Conservation (phyloP, 805 yeast species). For the Spencermartinsiella europaea region DNA sequence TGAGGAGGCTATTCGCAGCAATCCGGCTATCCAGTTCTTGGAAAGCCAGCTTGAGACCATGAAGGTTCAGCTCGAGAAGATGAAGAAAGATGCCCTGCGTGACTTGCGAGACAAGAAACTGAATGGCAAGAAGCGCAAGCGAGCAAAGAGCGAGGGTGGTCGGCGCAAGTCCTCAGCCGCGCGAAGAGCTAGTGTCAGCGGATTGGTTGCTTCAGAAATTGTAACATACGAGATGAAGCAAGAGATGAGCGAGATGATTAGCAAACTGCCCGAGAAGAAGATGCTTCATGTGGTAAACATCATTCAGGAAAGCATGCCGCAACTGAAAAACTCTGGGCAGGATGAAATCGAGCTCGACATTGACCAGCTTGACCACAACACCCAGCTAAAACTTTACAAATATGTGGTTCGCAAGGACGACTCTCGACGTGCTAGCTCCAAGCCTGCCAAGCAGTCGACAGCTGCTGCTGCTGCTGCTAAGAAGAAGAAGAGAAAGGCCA, state of each 20-base stretch:
- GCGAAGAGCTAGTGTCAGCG: conserved; percentile 13
- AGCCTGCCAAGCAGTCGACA: conserved; percentile 12
- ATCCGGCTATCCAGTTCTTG: conserved; percentile 84
- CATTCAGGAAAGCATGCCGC: conserved; percentile 72
- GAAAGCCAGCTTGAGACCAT: conserved; percentile 82
- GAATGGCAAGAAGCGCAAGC: conserved; percentile 41
- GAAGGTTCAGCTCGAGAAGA: conserved; percentile 75
- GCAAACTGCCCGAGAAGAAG: conserved; percentile 68
- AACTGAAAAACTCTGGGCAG: conserved; percentile 50
- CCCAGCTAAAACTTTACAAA: conserved; percentile 77
- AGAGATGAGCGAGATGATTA: conserved; percentile 81
- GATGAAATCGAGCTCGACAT: conserved; percentile 96
- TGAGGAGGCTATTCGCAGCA: conserved; percentile 55
- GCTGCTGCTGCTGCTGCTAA: conserved; percentile 7
- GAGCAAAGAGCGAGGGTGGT: conserved; percentile 15
- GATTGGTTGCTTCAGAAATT: conserved; percentile 26
- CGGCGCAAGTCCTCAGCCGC: conserved; percentile 12
- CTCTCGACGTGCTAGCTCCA: conserved; percentile 8
- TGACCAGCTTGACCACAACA: conserved; percentile 82
- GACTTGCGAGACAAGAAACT: conserved; percentile 41
- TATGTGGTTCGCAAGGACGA: conserved; percentile 58
- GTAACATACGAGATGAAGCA: conserved; percentile 96
- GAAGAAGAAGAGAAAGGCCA: conserved; percentile 49
- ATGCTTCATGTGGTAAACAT: conserved; percentile 78
- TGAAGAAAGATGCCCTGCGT: conserved; percentile 52